Base-by-base conservation (phyloP, 2,329 filamentous ascomycete genomes). In the Cercospora zeae-maydis region DNA sequence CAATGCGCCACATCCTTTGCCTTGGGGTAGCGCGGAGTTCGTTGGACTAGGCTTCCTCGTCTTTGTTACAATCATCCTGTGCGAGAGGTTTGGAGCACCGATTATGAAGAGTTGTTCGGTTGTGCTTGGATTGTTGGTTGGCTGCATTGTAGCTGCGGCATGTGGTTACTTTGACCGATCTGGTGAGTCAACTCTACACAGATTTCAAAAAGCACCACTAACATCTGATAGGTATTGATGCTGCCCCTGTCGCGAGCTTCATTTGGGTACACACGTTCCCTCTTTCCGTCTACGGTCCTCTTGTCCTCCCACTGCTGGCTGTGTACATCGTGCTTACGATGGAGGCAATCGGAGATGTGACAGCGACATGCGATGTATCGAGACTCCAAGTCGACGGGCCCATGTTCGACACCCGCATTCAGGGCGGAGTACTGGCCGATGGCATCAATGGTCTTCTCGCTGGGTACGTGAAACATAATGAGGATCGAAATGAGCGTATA, bases 61-160 rank as follows among this genome's bases (percentile, higher is more conserved):
- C 3, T 93, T 93, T 72, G 69, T 89, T 49, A 89, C 88, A 30
- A 93, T 95, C 72, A 88, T 95, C 64, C 73, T 93, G 11, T 91
- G 89, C 73, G 91, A 95, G 75, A 85, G 90, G 10, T 92, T 93
- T 69, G 91, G 91, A 1, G 84, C 89, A 0, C 91, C 91, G 0
- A 89, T 95, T 67, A 93, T 95, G 89, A 93, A 93, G 74, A 90
- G 87, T 2, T 89, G 86, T 7, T 87, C 88, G 13, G 90, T 93
- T 33, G 85, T 93, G 45, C 81, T 92, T 61, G 90, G 91, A 13
- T 81, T 93, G 4, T 82, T 92, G 0, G 81, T 88, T 1, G 91
- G 91, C 51, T 93, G 90, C 76, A 88, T 92, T 70, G 89, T 95
- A 64, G 90, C 89, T 10, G 90, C 83, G 0, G 90, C 90, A 1